These are phyloP conservation scores for Termitomyces sp. DNA, from an alignment of 768 basidiomycete genomes.

Conservation along the genomic window DNA sequence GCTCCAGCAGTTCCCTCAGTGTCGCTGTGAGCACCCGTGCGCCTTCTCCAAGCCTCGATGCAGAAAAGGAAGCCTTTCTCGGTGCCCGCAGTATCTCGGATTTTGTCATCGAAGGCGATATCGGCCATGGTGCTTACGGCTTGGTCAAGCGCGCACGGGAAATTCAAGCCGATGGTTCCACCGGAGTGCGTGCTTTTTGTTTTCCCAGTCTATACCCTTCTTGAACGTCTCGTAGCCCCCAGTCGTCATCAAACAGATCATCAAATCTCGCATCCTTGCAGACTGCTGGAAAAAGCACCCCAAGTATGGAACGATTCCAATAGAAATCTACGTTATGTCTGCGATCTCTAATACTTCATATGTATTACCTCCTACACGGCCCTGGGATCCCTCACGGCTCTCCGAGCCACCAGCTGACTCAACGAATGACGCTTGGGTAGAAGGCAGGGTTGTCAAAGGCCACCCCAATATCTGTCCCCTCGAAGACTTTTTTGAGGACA, in stretches of 20 bases:
- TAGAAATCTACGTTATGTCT: conserved; percentile 95
- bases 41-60: conserved; percentile 49
- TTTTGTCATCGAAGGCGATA: conserved; percentile 81
- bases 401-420: conserved; percentile 14
- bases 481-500: conserved; percentile 95
- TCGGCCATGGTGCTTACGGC: conserved; percentile 93
- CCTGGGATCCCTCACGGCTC: conserved; percentile 77
- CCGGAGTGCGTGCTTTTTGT: conserved; percentile 63
- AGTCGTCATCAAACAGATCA: conserved; percentile 95
- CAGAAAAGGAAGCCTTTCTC: conserved; percentile 39
- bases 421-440: conserved; percentile 50
- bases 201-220: conserved; percentile 9
- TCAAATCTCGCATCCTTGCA: conserved; percentile 96
- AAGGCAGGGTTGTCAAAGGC: conserved; percentile 70
- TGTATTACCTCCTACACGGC: conserved; percentile 68
- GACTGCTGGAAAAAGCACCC: conserved; percentile 99
- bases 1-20: conserved; percentile 60
- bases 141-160: conserved; percentile 89
- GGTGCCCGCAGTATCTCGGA: conserved; percentile 78
- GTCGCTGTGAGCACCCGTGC: conserved; percentile 54
- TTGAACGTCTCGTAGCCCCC: conserved; percentile 54
- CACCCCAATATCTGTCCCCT: conserved; percentile 96
- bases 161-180: conserved; percentile 62
- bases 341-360: conserved; percentile 80
- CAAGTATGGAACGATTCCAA: conserved; percentile 91